Evolutionary conservation across 768 basidiomycete genomes (phyloP).

Genomic region (Termitomyces sp.): DNA sequence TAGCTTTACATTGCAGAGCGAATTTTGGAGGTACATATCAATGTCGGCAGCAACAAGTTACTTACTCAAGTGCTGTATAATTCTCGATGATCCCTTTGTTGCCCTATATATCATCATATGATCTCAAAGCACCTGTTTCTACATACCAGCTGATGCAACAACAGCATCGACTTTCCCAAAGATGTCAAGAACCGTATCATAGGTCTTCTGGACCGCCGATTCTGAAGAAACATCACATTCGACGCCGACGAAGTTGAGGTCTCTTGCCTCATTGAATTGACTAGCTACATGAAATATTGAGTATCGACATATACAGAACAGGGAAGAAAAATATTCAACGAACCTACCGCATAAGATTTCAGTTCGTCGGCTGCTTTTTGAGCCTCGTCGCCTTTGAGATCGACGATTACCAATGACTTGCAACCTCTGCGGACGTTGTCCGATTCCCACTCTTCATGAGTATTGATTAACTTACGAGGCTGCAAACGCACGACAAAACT

Average conservation of each 20-base stretch:
- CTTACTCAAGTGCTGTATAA: constrained; percentile 79
- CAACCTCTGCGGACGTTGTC: constrained; percentile 54
- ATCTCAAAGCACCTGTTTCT: neutral
- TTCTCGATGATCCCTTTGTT: constrained; percentile 78
- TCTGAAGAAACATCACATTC: constrained; percentile 90
- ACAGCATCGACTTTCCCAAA: constrained; percentile 75
- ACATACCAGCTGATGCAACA: constrained; percentile 81
- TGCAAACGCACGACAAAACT: constrained; percentile 88
- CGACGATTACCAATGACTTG: constrained; percentile 73
- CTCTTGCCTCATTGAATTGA: constrained; percentile 48
- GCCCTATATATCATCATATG: neutral
- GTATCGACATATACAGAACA: neutral
- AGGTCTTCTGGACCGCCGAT: constrained; percentile 68
- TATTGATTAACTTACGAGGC: constrained; percentile 54
- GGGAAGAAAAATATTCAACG: neutral
- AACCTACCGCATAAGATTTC: constrained; percentile 22
- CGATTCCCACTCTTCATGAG: neutral
- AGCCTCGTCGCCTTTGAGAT: constrained; percentile 71
- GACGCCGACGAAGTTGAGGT: constrained; percentile 66
- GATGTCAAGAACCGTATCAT: constrained; percentile 54
- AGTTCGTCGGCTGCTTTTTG: constrained; percentile 68
- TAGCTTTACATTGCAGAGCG: constrained; percentile 43
- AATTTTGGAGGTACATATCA: neutral
- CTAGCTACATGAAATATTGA: constrained; percentile 35
- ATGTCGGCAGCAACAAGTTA: constrained; percentile 3